phyloP scores from a whole-genome alignment of 2,329 filamentous ascomycete genomes.

The Apiospora koreana region DNA sequence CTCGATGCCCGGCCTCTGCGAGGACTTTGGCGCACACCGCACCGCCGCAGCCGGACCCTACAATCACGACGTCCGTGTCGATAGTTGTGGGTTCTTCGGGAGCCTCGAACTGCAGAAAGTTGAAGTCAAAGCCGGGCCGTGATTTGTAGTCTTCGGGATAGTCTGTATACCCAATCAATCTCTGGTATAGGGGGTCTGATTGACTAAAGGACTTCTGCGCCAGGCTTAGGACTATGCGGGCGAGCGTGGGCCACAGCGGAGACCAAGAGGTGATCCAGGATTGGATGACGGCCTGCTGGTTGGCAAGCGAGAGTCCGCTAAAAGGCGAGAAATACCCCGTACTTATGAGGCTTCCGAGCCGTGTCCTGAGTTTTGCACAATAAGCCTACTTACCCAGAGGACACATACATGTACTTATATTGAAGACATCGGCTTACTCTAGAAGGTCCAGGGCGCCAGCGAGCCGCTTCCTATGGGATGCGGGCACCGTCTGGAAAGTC shows the following conservation, averaged over 20 bases:
- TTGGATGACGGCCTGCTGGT: constrained; percentile 53
- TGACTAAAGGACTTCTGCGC: constrained; percentile 57
- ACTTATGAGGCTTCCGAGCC: constrained; percentile 62
- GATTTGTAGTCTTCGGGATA: constrained; percentile 52
- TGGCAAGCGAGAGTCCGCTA: constrained; percentile 34
- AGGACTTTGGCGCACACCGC: constrained; percentile 80
- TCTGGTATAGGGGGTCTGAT: constrained; percentile 54
- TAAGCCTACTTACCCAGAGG: neutral
- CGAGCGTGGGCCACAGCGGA: constrained; percentile 53
- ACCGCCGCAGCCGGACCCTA: constrained; percentile 86
- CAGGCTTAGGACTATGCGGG: constrained; percentile 56
- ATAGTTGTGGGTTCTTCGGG: constrained; percentile 55
- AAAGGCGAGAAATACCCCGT: constrained; percentile 69
- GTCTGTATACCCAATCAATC: constrained; percentile 59
- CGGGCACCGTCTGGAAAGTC: constrained; percentile 39
- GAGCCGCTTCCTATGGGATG: constrained; percentile 36
- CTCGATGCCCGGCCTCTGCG: constrained; percentile 62
- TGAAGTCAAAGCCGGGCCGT: constrained; percentile 54
- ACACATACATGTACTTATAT: neutral
- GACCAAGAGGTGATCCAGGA: constrained; percentile 62
- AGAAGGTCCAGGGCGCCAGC: constrained; percentile 41
- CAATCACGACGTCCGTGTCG: constrained; percentile 79
- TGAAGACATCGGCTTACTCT: constrained; percentile 33
- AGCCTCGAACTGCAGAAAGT: constrained; percentile 60
- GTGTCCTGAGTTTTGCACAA: constrained; percentile 48